phyloP scores from a whole-genome alignment of 192 early-diverging fungal genomes.

The Coemansia sp. region DNA sequence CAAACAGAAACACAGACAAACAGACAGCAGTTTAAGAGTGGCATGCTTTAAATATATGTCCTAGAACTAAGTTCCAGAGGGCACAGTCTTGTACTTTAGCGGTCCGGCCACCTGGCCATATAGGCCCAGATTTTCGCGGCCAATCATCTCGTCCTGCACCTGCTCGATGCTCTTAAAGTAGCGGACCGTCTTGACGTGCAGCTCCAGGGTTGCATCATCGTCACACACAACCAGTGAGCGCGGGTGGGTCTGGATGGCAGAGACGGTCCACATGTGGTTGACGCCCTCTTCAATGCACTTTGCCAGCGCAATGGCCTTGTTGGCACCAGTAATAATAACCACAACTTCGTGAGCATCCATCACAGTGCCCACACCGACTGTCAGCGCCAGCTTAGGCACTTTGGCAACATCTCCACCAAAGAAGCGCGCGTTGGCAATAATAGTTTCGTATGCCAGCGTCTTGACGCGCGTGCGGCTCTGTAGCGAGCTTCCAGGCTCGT shows the following conservation, averaged over 20 bases:
- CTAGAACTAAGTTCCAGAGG: constrained; percentile 36
- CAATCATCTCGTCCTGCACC: constrained; percentile 74
- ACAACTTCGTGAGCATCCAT: constrained; percentile 86
- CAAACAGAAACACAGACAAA: neutral
- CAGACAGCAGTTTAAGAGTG: neutral
- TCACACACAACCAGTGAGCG: constrained; percentile 82
- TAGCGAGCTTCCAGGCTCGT: constrained; percentile 84
- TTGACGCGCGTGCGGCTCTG: constrained; percentile 80
- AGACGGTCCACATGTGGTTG: constrained; percentile 90
- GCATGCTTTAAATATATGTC: neutral
- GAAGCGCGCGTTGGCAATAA: constrained; percentile 83
- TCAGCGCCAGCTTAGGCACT: constrained; percentile 84
- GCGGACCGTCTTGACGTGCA: constrained; percentile 86
- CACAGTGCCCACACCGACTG: constrained; percentile 85
- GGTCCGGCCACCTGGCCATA: constrained; percentile 61
- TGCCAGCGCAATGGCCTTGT: constrained; percentile 78
- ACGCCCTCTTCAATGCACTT: constrained; percentile 83
- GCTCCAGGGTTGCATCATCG: constrained; percentile 83
- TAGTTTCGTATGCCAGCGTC: constrained; percentile 86
- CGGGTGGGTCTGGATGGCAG: constrained; percentile 79
- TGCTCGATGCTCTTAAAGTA: constrained; percentile 88
- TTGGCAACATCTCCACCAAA: constrained; percentile 80
- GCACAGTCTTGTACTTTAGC: constrained; percentile 47
- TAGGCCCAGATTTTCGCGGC: constrained; percentile 70
- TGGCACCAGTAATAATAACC: constrained; percentile 83